Evolutionary conservation across 352 stramenopile genomes (phyloP).

Genomic region (Pythium phragmiticola): DNA sequence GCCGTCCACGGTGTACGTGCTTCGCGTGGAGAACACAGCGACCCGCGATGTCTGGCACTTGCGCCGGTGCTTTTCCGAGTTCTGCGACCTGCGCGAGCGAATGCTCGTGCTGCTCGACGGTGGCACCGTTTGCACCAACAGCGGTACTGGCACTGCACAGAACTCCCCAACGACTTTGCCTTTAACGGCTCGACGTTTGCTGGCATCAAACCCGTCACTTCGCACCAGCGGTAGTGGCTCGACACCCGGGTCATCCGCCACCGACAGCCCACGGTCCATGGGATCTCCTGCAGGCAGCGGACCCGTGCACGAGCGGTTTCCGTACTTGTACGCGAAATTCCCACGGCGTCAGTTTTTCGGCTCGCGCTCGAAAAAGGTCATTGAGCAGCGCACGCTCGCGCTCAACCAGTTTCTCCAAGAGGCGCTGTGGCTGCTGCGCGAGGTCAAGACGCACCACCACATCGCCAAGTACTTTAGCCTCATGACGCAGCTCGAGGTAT

Average conservation of each 20-base stretch:
- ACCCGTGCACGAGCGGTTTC: conserved; percentile 38
- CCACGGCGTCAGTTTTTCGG: conserved; percentile 60
- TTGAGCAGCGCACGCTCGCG: conserved; percentile 56
- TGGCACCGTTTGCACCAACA: not conserved
- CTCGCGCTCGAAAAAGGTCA: conserved; percentile 65
- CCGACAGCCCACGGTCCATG: conserved; percentile 25
- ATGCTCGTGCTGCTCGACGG: conserved; percentile 51
- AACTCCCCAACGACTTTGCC: conserved; percentile 14
- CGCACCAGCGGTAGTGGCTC: conserved; percentile 6
- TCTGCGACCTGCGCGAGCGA: conserved; percentile 69
- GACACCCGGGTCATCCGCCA: conserved; percentile 23
- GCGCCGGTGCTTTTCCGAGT: conserved; percentile 72
- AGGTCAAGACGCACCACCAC: conserved; percentile 54
- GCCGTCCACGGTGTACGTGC: conserved; percentile 73
- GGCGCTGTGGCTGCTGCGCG: conserved; percentile 47
- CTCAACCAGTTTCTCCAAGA: conserved; percentile 66
- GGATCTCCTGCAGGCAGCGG: conserved; percentile 4
- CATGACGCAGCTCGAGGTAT: conserved; percentile 63
- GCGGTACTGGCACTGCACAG: conserved; percentile 10
- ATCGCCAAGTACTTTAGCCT: conserved; percentile 77
- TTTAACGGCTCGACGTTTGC: conserved; percentile 11
- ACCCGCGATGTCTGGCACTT: conserved; percentile 55
- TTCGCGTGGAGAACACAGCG: conserved; percentile 53
- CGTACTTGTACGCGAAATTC: conserved; percentile 69
- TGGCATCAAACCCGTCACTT: conserved; percentile 14